A percentile compares a stretch with the other conserved stretches of the same genome.
phyloP scores from a whole-genome alignment of 768 basidiomycete species.

The Lactarius vividus region DNA sequence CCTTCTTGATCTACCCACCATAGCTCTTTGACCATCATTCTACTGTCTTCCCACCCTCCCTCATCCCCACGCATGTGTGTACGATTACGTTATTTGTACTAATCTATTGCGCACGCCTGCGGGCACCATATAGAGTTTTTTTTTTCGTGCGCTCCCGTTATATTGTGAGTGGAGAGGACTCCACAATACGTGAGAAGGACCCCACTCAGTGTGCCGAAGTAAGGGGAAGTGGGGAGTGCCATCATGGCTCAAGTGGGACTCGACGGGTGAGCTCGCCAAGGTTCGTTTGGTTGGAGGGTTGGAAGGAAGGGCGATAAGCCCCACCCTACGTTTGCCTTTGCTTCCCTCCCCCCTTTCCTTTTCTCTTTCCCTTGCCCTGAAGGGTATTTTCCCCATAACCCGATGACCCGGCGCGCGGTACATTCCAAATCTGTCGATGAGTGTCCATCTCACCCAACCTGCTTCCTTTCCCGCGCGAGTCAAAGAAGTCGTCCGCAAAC shows the following conservation, averaged over 20 bases:
- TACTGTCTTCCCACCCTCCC: conserved; percentile 1
- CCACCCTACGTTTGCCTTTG: background rate
- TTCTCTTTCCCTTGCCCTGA: background rate
- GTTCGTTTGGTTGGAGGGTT: background rate
- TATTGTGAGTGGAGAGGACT: background rate
- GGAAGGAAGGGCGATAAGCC: background rate
- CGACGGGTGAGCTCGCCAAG: background rate
- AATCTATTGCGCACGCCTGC: conserved; percentile 25
- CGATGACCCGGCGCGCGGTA: conserved; percentile 13
- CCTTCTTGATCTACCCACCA: conserved; percentile 25
- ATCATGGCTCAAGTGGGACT: background rate
- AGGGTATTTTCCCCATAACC: conserved; percentile 14
- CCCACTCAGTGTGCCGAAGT: conserved; percentile 1
- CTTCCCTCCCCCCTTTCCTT: background rate
- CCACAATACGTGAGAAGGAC: background rate
- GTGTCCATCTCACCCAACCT: background rate
- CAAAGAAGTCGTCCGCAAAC: background rate
- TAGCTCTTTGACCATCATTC: conserved; percentile 21
- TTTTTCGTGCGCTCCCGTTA: background rate
- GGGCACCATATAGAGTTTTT: conserved; percentile 25
- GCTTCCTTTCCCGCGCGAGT: conserved; percentile 14
- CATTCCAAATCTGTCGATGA: background rate
- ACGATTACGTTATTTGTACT: conserved; percentile 29
- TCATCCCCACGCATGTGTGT: conserved; percentile 23
- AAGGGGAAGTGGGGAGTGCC: background rate